A percentile compares a stretch with the other conserved stretches of the same genome.
Evolutionary conservation across 2,329 filamentous ascomycete species (phyloP).

Genomic region (Didymella lethalis): DNA sequence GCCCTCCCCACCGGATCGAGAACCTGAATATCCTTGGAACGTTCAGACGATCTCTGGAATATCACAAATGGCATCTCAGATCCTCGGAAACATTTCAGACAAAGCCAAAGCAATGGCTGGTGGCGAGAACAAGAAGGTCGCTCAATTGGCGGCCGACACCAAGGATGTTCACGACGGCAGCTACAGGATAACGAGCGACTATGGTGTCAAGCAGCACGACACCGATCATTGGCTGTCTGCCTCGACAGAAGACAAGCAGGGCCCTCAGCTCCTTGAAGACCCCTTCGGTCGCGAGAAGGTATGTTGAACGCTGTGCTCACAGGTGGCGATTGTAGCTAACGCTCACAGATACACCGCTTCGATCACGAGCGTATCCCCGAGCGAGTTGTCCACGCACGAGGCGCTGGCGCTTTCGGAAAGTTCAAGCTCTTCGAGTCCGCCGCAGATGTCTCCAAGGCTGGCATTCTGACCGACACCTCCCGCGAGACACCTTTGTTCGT

Average conservation of each 20-base stretch:
- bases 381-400: conserved; percentile 72
- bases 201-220: conserved; percentile 74
- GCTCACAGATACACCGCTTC: conserved; percentile 72
- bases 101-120: conserved; percentile 47
- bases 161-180: conserved; percentile 64
- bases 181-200: conserved; percentile 75
- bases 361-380: conserved; percentile 77
- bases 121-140: conserved; percentile 61
- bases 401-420: conserved; percentile 69
- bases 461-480: conserved; percentile 72
- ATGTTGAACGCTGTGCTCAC: conserved; percentile 18
- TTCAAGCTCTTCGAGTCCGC: conserved; percentile 72
- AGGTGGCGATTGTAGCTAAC: conserved; percentile 15
- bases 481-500: conserved; percentile 73
- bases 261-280: conserved; percentile 76
- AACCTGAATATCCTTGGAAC: conserved; percentile 15
- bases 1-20: conserved; percentile 10
- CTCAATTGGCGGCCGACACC: conserved; percentile 67
- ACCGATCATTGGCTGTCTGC: conserved; percentile 81
- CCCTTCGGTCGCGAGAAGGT: conserved; percentile 77
- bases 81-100: conserved; percentile 39
- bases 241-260: conserved; percentile 67
- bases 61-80: conserved; percentile 42
- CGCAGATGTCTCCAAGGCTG: conserved; percentile 68
- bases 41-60: conserved; percentile 9